A percentile compares a stretch with the other conserved stretches of the same genome.
Evolutionary conservation across 2,329 filamentous ascomycete species (phyloP).

Genomic region (Penicillium verrucosum): DNA sequence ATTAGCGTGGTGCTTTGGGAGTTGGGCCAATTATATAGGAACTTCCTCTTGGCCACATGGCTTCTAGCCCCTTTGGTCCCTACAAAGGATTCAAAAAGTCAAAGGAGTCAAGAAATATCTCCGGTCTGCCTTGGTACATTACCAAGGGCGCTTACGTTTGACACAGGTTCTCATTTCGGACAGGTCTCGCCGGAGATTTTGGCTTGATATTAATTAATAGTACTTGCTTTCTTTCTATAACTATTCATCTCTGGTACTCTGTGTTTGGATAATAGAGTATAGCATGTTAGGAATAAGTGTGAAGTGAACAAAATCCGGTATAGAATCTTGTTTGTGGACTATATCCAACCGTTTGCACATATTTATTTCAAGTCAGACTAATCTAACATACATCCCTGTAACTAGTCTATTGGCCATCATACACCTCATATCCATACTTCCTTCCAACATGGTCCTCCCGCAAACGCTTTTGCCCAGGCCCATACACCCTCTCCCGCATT

Average conservation of each 20-base stretch:
- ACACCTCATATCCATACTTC: slow-evolving; percentile 1
- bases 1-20: neutral
- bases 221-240: too few relatives aligned
- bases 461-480: neutral
- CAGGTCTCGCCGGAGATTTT: neutral
- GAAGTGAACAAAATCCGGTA: neutral
- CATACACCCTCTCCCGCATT: neutral
- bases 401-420: neutral
- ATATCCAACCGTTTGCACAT: neutral
- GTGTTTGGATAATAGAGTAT: neutral
- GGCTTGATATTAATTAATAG: neutral
- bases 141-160: neutral
- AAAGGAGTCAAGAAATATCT: neutral
- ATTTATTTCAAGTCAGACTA: neutral
- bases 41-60: neutral
- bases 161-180: neutral
- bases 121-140: neutral
- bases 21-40: neutral
- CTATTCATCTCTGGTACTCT: neutral
- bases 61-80: neutral
- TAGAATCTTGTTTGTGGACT: neutral
- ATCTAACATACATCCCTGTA: neutral
- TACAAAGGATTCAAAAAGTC: neutral
- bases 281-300: neutral
- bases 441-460: neutral